phyloP scores from a whole-genome alignment of 1,139 yeast genomes.

The Suhomyces coccinellae region DNA sequence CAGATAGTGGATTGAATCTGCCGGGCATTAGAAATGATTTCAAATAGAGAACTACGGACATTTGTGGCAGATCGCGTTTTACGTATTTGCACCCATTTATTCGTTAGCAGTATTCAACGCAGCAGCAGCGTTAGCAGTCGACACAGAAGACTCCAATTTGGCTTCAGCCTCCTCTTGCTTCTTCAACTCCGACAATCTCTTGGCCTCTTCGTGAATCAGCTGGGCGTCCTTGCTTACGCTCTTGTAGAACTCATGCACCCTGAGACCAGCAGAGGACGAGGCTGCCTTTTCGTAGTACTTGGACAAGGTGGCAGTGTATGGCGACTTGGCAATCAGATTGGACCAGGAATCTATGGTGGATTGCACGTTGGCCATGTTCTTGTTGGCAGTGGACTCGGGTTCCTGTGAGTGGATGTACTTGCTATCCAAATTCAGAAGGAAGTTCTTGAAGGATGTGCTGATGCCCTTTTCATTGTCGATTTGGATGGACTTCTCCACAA shows the following conservation, averaged over 20 bases:
- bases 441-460: slow-evolving; percentile 55
- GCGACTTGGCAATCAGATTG: slow-evolving; percentile 16
- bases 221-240: slow-evolving; percentile 55
- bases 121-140: slow-evolving; percentile 10
- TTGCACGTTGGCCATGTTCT: slow-evolving; percentile 15
- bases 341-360: slow-evolving; percentile 14
- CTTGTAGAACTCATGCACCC: slow-evolving; percentile 52
- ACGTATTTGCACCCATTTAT: not conserved
- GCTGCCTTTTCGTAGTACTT: slow-evolving; percentile 53
- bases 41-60: not conserved
- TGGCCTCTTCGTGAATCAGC: slow-evolving; percentile 73
- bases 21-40: not conserved
- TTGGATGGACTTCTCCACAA: slow-evolving; percentile 58
- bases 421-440: slow-evolving; percentile 54
- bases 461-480: slow-evolving; percentile 68
- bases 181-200: slow-evolving; percentile 63
- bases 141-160: slow-evolving; percentile 7
- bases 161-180: slow-evolving; percentile 24
- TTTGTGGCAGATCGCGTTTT: not conserved
- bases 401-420: slow-evolving; percentile 61
- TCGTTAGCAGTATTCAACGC: slow-evolving; percentile 9
- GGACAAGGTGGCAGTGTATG: slow-evolving; percentile 32
- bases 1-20: not conserved
- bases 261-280: slow-evolving; percentile 47
- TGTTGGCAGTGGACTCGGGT: slow-evolving; percentile 33